Evolutionary conservation across 2,329 filamentous ascomycete genomes (phyloP).

Genomic region (Botrytis pseudocinerea): DNA sequence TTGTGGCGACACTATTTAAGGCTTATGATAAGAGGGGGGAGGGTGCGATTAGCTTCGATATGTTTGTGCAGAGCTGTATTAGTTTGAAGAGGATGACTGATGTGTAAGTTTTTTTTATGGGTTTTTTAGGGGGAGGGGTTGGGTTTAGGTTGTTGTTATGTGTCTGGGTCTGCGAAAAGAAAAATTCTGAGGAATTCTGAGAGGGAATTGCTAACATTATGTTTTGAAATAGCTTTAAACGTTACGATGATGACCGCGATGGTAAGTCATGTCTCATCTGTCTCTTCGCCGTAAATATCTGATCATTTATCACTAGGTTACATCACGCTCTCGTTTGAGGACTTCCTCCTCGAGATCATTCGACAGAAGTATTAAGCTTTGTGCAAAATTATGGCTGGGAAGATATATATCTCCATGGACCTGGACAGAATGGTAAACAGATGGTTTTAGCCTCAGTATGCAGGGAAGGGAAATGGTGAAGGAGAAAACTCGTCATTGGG

Average conservation of each 20-base stretch:
- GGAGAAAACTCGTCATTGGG: background rate
- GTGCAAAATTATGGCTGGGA: background rate
- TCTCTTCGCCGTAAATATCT: background rate
- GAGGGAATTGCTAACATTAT: background rate
- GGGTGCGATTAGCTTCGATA: slow-evolving; percentile 82
- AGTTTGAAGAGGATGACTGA: slow-evolving; percentile 98
- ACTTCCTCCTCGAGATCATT: slow-evolving; percentile 40
- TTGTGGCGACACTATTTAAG: slow-evolving; percentile 80
- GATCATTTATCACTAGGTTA: slow-evolving; percentile 48
- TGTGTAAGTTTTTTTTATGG: slow-evolving; percentile 49
- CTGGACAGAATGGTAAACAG: background rate
- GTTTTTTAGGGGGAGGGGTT: background rate
- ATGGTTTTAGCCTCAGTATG: background rate
- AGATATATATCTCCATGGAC: no score
- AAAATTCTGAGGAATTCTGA: background rate
- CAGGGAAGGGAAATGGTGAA: background rate
- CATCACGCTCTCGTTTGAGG: slow-evolving; percentile 71
- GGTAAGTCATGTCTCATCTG: slow-evolving; percentile 46
- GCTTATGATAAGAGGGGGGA: slow-evolving; percentile 80
- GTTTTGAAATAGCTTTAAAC: slow-evolving; percentile 66
- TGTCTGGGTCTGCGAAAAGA: background rate
- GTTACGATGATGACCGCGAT: slow-evolving; percentile 95
- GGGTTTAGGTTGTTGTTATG: background rate
- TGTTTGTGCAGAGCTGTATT: slow-evolving; percentile 98
- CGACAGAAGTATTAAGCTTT: slow-evolving; percentile 33